A percentile compares a stretch with the other conserved stretches of the same genome.
Evolutionary conservation across 2,329 filamentous ascomycete species (phyloP).

Genomic region (Domatiomyces catenatus): DNA sequence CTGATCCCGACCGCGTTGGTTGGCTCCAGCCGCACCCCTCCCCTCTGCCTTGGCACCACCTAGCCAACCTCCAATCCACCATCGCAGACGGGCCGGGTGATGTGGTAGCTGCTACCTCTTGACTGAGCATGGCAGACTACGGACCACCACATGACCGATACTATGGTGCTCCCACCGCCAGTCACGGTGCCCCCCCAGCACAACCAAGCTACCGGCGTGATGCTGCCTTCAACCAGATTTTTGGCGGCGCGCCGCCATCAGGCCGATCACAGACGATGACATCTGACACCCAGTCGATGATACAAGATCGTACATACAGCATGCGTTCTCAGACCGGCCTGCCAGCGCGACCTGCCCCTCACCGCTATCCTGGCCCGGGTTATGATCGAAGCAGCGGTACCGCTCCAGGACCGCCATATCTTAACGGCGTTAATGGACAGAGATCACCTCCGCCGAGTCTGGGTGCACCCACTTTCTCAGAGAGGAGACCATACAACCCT

Average conservation of each 20-base stretch:
- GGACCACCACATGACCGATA: slow-evolving; percentile 46
- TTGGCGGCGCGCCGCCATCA: slow-evolving; percentile 69
- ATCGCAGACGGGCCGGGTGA: neutral
- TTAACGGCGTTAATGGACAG: slow-evolving; percentile 9
- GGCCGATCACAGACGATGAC: slow-evolving; percentile 94
- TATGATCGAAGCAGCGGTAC: slow-evolving; percentile 30
- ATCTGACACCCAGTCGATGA: slow-evolving; percentile 50
- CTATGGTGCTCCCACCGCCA: slow-evolving; percentile 33
- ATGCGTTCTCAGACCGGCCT: slow-evolving; percentile 45
- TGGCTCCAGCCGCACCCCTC: neutral
- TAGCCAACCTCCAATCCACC: neutral
- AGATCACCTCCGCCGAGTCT: slow-evolving; percentile 35
- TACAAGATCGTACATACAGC: slow-evolving; percentile 60
- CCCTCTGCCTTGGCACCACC: neutral
- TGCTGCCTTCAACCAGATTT: slow-evolving; percentile 91
- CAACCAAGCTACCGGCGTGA: slow-evolving; percentile 56
- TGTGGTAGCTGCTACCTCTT: slow-evolving; percentile 15
- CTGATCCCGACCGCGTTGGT: neutral
- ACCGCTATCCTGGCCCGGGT: slow-evolving; percentile 31
- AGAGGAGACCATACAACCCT: slow-evolving; percentile 55
- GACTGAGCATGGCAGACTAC: slow-evolving; percentile 45
- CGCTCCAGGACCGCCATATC: slow-evolving; percentile 21
- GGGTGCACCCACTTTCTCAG: slow-evolving; percentile 41
- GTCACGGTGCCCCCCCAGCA: slow-evolving; percentile 30
- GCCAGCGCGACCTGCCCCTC: slow-evolving; percentile 26